Percentiles rank a stretch among this genome's conserved stretches.
phyloP scores from a whole-genome alignment of 306 rosid genomes.

The Malus orientalis region DNA sequence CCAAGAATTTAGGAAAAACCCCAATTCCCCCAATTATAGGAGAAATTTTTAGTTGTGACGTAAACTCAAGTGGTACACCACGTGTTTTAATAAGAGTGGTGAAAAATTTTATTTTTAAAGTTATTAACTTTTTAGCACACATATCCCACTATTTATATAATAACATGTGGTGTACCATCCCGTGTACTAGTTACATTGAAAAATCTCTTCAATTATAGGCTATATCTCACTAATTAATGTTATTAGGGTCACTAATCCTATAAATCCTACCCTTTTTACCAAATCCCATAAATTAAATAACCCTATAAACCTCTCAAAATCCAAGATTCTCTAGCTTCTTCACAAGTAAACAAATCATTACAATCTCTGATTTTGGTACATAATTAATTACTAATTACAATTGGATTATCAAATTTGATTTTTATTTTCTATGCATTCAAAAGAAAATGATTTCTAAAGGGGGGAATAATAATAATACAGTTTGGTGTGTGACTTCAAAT shows the following conservation, averaged over 20 bases:
- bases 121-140: too few species aligned
- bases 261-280: neutral
- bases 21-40: neutral
- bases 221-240: neutral
- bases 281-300: neutral
- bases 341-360: neutral
- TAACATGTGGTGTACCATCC: too few species aligned
- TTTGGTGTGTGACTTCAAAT: slow-evolving; percentile 33
- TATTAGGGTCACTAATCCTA: neutral
- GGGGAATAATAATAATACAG: neutral
- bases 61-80: too few species aligned
- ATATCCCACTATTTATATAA: too few species aligned
- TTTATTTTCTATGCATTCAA: neutral
- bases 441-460: neutral
- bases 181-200: too few species aligned
- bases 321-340: neutral
- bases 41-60: too few species aligned
- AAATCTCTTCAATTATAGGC: neutral
- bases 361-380: neutral
- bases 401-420: neutral
- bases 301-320: neutral
- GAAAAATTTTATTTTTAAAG: too few species aligned
- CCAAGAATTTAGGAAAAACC: neutral
- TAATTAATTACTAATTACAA: neutral
- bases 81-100: too few species aligned